Evolutionary conservation across 2,329 filamentous ascomycete genomes (phyloP), one percentile per base, ranked within the genome.

Genomic region (Arthrobotrys megalospora): DNA sequence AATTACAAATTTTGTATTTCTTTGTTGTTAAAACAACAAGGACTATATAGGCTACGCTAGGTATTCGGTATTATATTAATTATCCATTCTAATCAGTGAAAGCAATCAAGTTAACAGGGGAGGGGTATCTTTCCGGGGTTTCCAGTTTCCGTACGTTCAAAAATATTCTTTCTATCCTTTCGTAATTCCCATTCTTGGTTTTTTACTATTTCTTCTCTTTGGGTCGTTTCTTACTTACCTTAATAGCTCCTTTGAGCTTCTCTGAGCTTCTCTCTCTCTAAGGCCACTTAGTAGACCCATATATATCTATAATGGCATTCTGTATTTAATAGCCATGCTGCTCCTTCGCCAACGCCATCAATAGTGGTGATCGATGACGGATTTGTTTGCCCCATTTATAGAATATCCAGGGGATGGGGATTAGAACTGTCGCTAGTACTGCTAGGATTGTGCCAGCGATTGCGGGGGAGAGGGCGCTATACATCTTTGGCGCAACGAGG

Each of bases 371-470:
- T 82, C 84, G 87, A 5, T 85, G 85, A 1, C 89, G 85, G 65
- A 90, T 90, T 70, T 82, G 83, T 41, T 86, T 85, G 0, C 89
- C 89, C 80, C 88, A 90, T 34, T 86, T 85, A 84, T 93, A 96
- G 82, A 96, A 96, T 0, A 93, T 86, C 71, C 95, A 88, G 0
- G 93, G 93, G 55, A 96, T 94, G 0, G 93, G 93, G 14, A 96
- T 91, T 81, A 93, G 88, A 0, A 87, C 85, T 1, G 93, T 88
- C 81, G 95, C 92, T 1, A 96, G 85, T 65, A 94, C 82, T 0
- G 91, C 92, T 2, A 96, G 72, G 11, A 80, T 66, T 2, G 80
- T 82, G 12, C 78, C 76, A 0, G 81, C 81, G 64, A 80, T 62
- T 14, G 77, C 11, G 0, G 92, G 90, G 0, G 91, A 90, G 8